Evolutionary conservation across 495 filamentous ascomycete genomes (phyloP).

Genomic region (Talaromyces liani): DNA sequence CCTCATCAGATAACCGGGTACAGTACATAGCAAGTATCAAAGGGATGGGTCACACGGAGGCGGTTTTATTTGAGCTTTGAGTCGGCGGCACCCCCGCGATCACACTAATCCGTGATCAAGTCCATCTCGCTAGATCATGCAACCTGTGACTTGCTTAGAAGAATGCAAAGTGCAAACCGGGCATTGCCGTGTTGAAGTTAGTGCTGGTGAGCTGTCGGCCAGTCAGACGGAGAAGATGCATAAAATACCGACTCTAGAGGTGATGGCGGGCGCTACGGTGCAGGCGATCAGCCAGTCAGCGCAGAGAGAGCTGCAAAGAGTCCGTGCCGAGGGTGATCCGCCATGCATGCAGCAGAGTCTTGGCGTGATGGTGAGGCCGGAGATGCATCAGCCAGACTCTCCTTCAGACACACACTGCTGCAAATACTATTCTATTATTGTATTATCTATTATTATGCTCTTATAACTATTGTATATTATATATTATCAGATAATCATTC

Average conservation of each 20-base stretch:
- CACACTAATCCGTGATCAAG: not conserved
- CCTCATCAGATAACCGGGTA: not conserved
- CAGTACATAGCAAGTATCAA: not conserved
- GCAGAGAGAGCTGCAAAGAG: not conserved
- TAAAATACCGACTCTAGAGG: not conserved
- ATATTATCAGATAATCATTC: no score
- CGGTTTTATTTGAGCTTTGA: conserved; percentile 1
- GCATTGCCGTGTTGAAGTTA: not conserved
- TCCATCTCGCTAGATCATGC: not conserved
- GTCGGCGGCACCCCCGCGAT: not conserved
- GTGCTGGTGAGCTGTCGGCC: not conserved
- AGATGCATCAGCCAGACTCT: not conserved
- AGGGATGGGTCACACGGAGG: not conserved
- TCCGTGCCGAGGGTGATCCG: conserved; percentile 4
- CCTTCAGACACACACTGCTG: not conserved
- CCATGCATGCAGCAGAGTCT: conserved; percentile 1
- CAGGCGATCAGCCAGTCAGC: not conserved
- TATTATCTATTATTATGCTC: not conserved
- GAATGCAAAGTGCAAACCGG: not conserved
- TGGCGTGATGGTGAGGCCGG: not conserved
- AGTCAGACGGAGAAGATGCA: not conserved
- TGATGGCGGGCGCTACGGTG: not conserved
- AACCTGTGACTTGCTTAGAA: not conserved
- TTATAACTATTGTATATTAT: no score
- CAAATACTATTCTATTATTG: not conserved